Conservation (phyloP, 2,329 filamentous ascomycete species). For the Clarireedia homoeocarpa region DNA sequence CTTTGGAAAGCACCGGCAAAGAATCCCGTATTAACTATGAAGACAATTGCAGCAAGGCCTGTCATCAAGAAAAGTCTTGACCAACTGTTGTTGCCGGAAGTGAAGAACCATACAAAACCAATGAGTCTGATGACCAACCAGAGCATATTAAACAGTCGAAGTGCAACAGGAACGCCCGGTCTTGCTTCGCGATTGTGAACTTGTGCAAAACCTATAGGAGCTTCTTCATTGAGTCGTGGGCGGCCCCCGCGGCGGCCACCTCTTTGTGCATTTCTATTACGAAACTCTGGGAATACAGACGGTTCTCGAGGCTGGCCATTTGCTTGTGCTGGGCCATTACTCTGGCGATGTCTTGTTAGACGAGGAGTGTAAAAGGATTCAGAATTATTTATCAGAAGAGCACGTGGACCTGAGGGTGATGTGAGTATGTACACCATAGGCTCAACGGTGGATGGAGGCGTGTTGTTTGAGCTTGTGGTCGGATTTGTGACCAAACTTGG, state of each 20-base stretch:
- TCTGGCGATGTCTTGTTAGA: slow-evolving; percentile 13
- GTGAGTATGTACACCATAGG: slow-evolving; percentile 53
- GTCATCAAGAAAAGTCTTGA: slow-evolving; percentile 49
- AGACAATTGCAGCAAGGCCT: slow-evolving; percentile 45
- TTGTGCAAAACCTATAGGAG: slow-evolving; percentile 6
- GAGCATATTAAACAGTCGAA: slow-evolving; percentile 31
- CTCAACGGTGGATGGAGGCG: slow-evolving; percentile 22
- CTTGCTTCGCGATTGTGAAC: slow-evolving; percentile 14
- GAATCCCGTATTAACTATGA: slow-evolving; percentile 52
- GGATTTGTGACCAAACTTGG: background rate
- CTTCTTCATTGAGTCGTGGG: slow-evolving; percentile 11
- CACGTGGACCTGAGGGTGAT: slow-evolving; percentile 52
- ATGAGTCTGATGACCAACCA: slow-evolving; percentile 53
- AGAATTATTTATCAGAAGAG: slow-evolving; percentile 45
- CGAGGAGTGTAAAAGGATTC: slow-evolving; percentile 46
- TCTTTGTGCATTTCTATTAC: slow-evolving; percentile 19
- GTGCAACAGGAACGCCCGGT: background rate
- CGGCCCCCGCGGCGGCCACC: slow-evolving; percentile 14
- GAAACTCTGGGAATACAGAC: slow-evolving; percentile 19
- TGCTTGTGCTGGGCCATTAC: background rate
- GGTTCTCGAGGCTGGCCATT: slow-evolving; percentile 10
- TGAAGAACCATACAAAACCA: slow-evolving; percentile 59
- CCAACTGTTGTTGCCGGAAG: slow-evolving; percentile 49
- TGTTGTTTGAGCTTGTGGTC: slow-evolving; percentile 12
- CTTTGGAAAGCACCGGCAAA: slow-evolving; percentile 52